phyloP scores from a whole-genome alignment of 352 stramenopile genomes.

The Pythium plurisporium region DNA sequence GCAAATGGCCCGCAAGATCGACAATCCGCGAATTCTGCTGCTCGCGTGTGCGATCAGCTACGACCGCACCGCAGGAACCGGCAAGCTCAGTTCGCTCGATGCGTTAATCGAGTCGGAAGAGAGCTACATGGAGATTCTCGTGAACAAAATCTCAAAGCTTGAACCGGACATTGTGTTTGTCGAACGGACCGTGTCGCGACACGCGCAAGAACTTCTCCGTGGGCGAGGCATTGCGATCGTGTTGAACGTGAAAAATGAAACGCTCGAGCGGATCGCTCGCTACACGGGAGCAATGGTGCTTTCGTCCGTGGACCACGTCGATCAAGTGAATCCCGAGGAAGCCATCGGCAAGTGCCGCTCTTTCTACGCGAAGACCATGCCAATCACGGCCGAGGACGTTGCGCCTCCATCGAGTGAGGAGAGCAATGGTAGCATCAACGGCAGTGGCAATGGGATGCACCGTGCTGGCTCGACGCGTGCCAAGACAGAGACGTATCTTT shows the following conservation, averaged over 20 bases:
- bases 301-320: conserved; percentile 91
- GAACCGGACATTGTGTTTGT: conserved; percentile 96
- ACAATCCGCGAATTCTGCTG: conserved; percentile 97
- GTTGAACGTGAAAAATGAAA: conserved; percentile 91
- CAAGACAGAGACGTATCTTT: conserved; percentile 87
- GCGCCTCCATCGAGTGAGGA: not conserved
- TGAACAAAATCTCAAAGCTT: conserved; percentile 94
- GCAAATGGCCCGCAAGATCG: conserved; percentile 90
- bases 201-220: conserved; percentile 92
- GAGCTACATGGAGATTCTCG: conserved; percentile 96
- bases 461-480: conserved; percentile 25
- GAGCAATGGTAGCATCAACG: conserved; percentile 13
- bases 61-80: conserved; percentile 80
- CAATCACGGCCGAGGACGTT: conserved; percentile 34
- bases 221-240: conserved; percentile 91
- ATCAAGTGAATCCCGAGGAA: conserved; percentile 40
- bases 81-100: conserved; percentile 92
- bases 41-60: conserved; percentile 96
- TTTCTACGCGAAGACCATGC: conserved; percentile 64
- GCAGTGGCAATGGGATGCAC: not conserved
- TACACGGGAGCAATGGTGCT: conserved; percentile 93
- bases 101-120: conserved; percentile 96
- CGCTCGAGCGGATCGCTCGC: conserved; percentile 90
- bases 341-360: conserved; percentile 63
- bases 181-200: conserved; percentile 81